These are phyloP conservation scores for Monosporascus sp. DNA, from an alignment of 2,329 filamentous ascomycete species.

Conservation along the genomic window DNA sequence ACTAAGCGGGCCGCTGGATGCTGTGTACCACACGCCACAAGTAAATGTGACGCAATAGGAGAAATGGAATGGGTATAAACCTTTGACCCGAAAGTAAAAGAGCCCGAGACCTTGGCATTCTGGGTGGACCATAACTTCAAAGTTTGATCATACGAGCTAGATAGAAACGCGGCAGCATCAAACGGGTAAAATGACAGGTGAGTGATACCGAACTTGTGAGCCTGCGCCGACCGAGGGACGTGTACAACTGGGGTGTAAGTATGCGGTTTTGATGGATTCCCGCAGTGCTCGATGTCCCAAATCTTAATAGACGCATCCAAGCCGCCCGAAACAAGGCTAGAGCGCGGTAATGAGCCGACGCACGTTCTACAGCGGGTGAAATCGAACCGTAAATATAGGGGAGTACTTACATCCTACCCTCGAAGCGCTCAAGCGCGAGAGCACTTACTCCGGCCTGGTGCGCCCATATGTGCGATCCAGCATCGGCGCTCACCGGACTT, in stretches of 20 bases:
- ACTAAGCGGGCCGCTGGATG: constrained; percentile 79
- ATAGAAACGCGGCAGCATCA: constrained; percentile 69
- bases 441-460: constrained; percentile 76
- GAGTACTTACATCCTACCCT: constrained; percentile 62
- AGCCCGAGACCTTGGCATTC: constrained; percentile 53
- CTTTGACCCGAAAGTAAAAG: constrained; percentile 63
- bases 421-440: constrained; percentile 75
- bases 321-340: constrained; percentile 75
- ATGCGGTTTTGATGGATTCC: constrained; percentile 37
- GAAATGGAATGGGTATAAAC: constrained; percentile 77
- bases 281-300: constrained; percentile 73
- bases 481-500: constrained; percentile 19
- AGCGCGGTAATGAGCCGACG: neutral
- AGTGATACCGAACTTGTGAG: constrained; percentile 68
- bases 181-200: constrained; percentile 75
- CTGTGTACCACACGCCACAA: constrained; percentile 85
- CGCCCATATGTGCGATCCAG: constrained; percentile 47
- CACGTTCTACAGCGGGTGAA: neutral
- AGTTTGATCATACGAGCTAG: constrained; percentile 71
- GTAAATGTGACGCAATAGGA: constrained; percentile 62
- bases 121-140: constrained; percentile 71
- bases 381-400: neutral
- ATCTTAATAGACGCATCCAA: constrained; percentile 78
- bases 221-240: constrained; percentile 38
- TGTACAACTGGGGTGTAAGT: constrained; percentile 50